Conservation (phyloP, 768 basidiomycete genomes). For the Antrodiella citrinella region DNA sequence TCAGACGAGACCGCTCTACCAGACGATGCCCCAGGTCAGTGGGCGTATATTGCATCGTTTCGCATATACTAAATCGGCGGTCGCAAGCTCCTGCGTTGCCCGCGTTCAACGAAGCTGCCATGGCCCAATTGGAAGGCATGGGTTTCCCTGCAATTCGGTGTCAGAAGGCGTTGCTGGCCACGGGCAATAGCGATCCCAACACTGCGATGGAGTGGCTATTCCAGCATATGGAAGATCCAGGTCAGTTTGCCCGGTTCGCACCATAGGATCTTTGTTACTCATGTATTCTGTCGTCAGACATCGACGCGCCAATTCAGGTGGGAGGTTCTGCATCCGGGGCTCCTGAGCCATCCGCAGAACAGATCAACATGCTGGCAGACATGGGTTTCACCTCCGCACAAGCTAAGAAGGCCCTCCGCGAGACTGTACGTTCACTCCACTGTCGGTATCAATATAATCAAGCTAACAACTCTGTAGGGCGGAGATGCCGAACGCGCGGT, state of each 20-base stretch:
- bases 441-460: background rate
- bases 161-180: slow-evolving; percentile 86
- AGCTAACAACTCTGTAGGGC: slow-evolving; percentile 45
- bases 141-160: slow-evolving; percentile 84
- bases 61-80: background rate
- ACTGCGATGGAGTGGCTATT: slow-evolving; percentile 96
- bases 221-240: slow-evolving; percentile 89
- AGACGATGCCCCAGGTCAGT: slow-evolving; percentile 34
- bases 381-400: slow-evolving; percentile 90
- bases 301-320: slow-evolving; percentile 66
- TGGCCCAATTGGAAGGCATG: slow-evolving; percentile 79
- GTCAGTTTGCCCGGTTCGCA: too few species aligned
- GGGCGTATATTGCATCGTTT: background rate
- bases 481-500: slow-evolving; percentile 80
- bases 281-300: slow-evolving; percentile 54
- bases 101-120: slow-evolving; percentile 64
- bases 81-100: slow-evolving; percentile 32
- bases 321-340: slow-evolving; percentile 9
- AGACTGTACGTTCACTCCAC: slow-evolving; percentile 58
- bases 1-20: slow-evolving; percentile 57
- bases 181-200: slow-evolving; percentile 67
- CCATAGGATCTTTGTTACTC: too few species aligned
- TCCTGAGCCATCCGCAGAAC: slow-evolving; percentile 59
- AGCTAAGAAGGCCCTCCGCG: slow-evolving; percentile 77
- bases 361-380: slow-evolving; percentile 67